Conservation (phyloP, 352 stramenopile genomes). For the Pythium chondricola region DNA sequence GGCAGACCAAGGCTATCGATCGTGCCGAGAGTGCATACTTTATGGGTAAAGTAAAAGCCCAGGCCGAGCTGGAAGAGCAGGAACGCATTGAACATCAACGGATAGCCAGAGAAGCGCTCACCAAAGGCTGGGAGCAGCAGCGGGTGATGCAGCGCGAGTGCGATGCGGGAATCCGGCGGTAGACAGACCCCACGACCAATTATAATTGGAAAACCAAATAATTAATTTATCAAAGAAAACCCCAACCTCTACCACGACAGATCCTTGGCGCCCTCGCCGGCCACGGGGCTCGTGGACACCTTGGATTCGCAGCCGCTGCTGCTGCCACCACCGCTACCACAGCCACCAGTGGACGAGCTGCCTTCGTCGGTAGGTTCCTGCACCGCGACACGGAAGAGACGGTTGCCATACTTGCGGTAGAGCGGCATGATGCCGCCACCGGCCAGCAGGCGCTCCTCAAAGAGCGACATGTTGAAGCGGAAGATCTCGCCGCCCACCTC, state of each 20-base stretch:
- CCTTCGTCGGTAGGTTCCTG: slow-evolving; percentile 36
- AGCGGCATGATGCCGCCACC: slow-evolving; percentile 82
- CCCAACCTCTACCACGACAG: slow-evolving; percentile 65
- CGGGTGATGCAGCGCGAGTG: slow-evolving; percentile 13
- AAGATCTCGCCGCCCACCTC: slow-evolving; percentile 69
- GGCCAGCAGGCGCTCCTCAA: slow-evolving; percentile 76
- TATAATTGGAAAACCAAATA: too few relatives aligned
- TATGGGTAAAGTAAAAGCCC: slow-evolving; percentile 34
- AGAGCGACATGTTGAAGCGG: slow-evolving; percentile 84
- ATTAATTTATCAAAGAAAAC: too few relatives aligned
- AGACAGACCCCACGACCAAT: too few relatives aligned
- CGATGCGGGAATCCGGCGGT: too few relatives aligned
- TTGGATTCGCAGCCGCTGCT: slow-evolving; percentile 26
- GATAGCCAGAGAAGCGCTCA: slow-evolving; percentile 31
- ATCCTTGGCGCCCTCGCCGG: slow-evolving; percentile 34
- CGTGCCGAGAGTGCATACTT: slow-evolving; percentile 55
- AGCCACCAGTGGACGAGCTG: slow-evolving; percentile 18
- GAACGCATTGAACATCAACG: slow-evolving; percentile 21
- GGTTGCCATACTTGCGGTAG: slow-evolving; percentile 84
- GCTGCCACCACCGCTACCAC: slow-evolving; percentile 24
- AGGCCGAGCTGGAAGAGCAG: slow-evolving; percentile 26
- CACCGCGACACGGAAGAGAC: slow-evolving; percentile 79
- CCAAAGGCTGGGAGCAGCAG: slow-evolving; percentile 43
- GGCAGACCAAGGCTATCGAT: slow-evolving; percentile 33
- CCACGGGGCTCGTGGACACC: slow-evolving; percentile 25